Conservation (phyloP, 2,329 filamentous ascomycete genomes). For the Hymenotorrendiella dingleyae region DNA sequence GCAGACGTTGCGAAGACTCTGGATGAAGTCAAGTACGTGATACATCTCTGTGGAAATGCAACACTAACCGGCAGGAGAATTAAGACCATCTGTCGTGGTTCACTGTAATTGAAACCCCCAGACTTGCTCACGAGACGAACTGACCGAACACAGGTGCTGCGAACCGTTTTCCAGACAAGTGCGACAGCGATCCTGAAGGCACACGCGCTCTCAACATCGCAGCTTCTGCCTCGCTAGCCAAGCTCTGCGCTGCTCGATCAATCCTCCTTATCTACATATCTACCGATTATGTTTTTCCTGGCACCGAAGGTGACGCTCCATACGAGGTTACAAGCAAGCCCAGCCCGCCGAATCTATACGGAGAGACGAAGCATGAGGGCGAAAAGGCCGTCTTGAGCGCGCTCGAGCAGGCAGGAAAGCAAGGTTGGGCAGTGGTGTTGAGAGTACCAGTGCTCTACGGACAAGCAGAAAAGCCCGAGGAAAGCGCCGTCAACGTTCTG, state of each 20-base stretch:
- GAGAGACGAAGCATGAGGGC: slow-evolving; percentile 67
- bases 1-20: slow-evolving; percentile 44
- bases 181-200: slow-evolving; percentile 70
- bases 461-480: slow-evolving; percentile 58
- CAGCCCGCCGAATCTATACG: slow-evolving; percentile 73
- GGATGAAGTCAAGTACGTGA: slow-evolving; percentile 48
- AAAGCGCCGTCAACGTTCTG: slow-evolving; percentile 79
- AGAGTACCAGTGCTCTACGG: slow-evolving; percentile 84
- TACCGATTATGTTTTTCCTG: slow-evolving; percentile 76
- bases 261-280: slow-evolving; percentile 72
- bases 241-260: slow-evolving; percentile 54
- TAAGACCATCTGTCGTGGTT: slow-evolving; percentile 69
- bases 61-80: slow-evolving; percentile 13
- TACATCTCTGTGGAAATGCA: slow-evolving; percentile 8
- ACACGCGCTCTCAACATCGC: slow-evolving; percentile 69
- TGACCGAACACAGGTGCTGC: slow-evolving; percentile 58
- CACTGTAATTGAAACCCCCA: slow-evolving; percentile 58
- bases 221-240: slow-evolving; percentile 61
- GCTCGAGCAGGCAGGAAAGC: slow-evolving; percentile 42
- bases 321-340: slow-evolving; percentile 62
- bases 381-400: slow-evolving; percentile 63
- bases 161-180: slow-evolving; percentile 82
- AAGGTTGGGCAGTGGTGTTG: slow-evolving; percentile 60
- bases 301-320: slow-evolving; percentile 71
- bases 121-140: background rate